A percentile compares a stretch with the other conserved stretches of the same genome.
phyloP scores from a whole-genome alignment of 2,329 filamentous ascomycete genomes.

The Chaetomium strumarium region DNA sequence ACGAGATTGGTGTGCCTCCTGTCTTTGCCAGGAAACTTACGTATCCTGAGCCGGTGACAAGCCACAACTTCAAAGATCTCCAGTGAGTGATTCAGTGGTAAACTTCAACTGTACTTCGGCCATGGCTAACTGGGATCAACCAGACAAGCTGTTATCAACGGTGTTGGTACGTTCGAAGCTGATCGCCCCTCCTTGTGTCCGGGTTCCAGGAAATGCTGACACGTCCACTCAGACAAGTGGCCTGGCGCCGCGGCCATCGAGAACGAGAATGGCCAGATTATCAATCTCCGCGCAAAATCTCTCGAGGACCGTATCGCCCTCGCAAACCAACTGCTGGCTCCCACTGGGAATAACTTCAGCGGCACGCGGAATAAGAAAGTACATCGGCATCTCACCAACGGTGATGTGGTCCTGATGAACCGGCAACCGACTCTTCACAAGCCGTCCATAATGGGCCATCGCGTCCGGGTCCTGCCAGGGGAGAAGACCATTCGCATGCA shows the following conservation, averaged over 20 bases:
- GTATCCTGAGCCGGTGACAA: constrained; percentile 94
- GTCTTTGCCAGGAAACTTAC: constrained; percentile 95
- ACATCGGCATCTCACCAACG: constrained; percentile 89
- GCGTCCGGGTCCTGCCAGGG: constrained; percentile 82
- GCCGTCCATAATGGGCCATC: constrained; percentile 97
- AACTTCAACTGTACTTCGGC: no score
- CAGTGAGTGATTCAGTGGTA: constrained; percentile 40
- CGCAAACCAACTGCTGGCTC: constrained; percentile 87
- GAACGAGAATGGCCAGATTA: constrained; percentile 87
- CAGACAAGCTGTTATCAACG: constrained; percentile 83
- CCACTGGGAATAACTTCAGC: constrained; percentile 66
- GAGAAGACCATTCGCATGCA: constrained; percentile 99
- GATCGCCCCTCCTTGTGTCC: background rate
- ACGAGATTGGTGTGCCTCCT: constrained; percentile 96
- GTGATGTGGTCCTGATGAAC: constrained; percentile 98
- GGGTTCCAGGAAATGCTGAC: background rate
- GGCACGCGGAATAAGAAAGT: constrained; percentile 91
- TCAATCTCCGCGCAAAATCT: constrained; percentile 81
- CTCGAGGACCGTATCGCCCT: constrained; percentile 81
- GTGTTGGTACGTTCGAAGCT: constrained; percentile 31
- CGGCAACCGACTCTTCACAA: constrained; percentile 97
- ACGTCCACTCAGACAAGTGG: constrained; percentile 61
- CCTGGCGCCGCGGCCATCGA: constrained; percentile 92
- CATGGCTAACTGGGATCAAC: background rate
- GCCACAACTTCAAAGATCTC: constrained; percentile 93